Evolutionary conservation across 169 alveolate species (phyloP), one percentile per base, ranked within the genome.

Genomic region (Plasmodium ovale): DNA sequence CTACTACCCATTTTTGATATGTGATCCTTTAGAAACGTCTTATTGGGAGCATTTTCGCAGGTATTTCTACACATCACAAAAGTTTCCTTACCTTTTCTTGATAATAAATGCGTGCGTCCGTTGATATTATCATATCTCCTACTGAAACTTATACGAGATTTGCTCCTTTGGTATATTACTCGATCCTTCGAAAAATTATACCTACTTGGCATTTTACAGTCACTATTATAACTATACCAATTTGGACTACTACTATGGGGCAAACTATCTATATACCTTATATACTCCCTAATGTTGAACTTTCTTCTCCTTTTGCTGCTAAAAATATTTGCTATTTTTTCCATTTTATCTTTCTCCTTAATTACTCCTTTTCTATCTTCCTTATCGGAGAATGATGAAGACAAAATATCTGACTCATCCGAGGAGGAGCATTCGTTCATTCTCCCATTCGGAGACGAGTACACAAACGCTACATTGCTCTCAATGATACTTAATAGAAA

Each of bases 211-310:
- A 23, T 16, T 53, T 44, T 67, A 29, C 51, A 42, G 49, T 59
- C 65, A 58, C 27, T 56, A 16, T 27, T 27, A 74, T 74, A 60
- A 60, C 23, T 25, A 27, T 3, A 3, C 27, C 19, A 39, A 35
- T 37, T 9, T 3, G 3, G 12, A 23, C 27, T 69, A 12, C 29
- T 29, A 19, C 33, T 31, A 10, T 51, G 31, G n/a, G n/a, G n/a
- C 29, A 49, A n/a, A 29, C 33, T 82, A 65, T 64, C 65, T 82
- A 82, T 65, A 25, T 82, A 82, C 23, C 33, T 82, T 37, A 82
- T 82, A 19, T 82, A 82, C 16, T 82, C 29, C 10, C 49, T 54
- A 39, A 51, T 23, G n/a, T 51, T 29, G 37, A 35, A 33, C 12
- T 27, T 54, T 7, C n/a, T 64, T 12, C 42, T 0, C 3, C 33